Evolutionary conservation across 306 rosid species (phyloP).

Genomic region (Malus fusca): DNA sequence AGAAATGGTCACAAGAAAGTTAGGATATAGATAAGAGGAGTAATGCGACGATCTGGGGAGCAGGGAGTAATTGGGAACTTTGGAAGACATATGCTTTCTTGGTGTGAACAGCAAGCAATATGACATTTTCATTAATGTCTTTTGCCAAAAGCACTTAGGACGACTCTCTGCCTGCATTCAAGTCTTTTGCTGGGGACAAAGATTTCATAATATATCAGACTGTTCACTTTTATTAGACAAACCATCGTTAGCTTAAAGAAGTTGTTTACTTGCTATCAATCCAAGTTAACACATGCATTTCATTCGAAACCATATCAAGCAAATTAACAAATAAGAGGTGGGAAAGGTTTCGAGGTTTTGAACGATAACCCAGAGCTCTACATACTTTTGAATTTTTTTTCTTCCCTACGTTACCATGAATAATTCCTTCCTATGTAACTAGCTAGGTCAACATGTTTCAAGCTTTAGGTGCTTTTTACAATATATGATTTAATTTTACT

Average conservation of each 20-base stretch:
- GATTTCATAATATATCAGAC: neutral
- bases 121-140: neutral
- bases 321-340: neutral
- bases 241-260: neutral
- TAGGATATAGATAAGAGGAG: neutral
- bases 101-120: slow-evolving; percentile 11
- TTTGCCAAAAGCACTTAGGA: neutral
- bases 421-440: neutral
- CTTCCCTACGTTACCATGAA: neutral
- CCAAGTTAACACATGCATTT: neutral
- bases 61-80: slow-evolving; percentile 1
- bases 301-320: neutral
- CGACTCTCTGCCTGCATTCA: neutral
- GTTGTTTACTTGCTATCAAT: neutral
- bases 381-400: neutral
- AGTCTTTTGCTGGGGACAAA: no score
- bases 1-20: neutral
- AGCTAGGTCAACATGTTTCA: neutral
- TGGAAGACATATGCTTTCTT: neutral
- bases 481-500: neutral
- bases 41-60: neutral
- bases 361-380: neutral
- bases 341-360: neutral
- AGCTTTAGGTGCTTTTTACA: neutral
- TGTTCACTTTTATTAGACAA: neutral